phyloP scores from a whole-genome alignment of 2,329 filamentous ascomycete species.

The Trichoderma simmonsii region DNA sequence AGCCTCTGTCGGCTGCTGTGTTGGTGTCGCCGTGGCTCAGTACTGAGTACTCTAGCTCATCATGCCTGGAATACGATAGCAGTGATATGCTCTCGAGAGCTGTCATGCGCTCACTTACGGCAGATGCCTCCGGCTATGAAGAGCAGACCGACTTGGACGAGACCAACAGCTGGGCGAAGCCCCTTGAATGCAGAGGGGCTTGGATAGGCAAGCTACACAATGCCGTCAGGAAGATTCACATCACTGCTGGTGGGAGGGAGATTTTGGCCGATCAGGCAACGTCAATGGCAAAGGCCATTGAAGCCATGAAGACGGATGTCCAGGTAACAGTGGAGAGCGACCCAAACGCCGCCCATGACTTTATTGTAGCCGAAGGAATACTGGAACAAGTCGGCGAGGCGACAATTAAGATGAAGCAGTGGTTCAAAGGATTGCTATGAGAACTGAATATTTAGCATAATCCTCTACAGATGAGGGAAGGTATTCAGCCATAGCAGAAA shows the following conservation, averaged over 20 bases:
- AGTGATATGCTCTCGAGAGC: slow-evolving; percentile 34
- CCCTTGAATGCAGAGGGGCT: slow-evolving; percentile 27
- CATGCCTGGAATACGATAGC: slow-evolving; percentile 28
- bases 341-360: slow-evolving; percentile 34
- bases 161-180: slow-evolving; percentile 25
- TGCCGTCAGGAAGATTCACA: slow-evolving; percentile 28
- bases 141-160: slow-evolving; percentile 18
- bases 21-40: slow-evolving; percentile 35
- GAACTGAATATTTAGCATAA: background rate
- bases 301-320: slow-evolving; percentile 20
- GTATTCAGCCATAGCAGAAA: background rate
- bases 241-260: slow-evolving; percentile 34
- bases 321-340: slow-evolving; percentile 30
- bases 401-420: slow-evolving; percentile 32
- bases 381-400: slow-evolving; percentile 26
- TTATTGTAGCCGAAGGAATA: slow-evolving; percentile 29
- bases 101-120: slow-evolving; percentile 16
- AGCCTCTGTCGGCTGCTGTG: slow-evolving; percentile 32
- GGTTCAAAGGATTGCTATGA: slow-evolving; percentile 26
- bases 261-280: slow-evolving; percentile 31
- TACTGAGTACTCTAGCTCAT: slow-evolving; percentile 20
- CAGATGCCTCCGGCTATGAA: slow-evolving; percentile 17
- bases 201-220: slow-evolving; percentile 30
- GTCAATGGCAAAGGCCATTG: slow-evolving; percentile 26
- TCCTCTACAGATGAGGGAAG: background rate